These are phyloP conservation scores for Pseudogymnoascus sp. DNA, from an alignment of 2,329 filamentous ascomycete genomes.

Conservation along the genomic window DNA sequence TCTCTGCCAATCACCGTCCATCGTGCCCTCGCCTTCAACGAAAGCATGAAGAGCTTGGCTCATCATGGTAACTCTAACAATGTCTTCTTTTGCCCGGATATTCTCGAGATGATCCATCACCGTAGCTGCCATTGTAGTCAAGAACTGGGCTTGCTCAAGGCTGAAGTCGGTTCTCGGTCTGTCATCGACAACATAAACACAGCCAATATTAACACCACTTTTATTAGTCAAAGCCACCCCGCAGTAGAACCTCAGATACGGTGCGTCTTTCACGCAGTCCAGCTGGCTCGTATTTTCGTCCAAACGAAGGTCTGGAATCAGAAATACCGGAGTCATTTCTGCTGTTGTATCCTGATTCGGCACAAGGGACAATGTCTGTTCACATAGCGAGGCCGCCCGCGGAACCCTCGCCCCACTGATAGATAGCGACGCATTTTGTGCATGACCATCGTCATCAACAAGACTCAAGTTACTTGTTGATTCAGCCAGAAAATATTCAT, in stretches of 20 bases:
- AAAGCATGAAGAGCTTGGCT: background rate
- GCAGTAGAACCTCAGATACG: conserved; percentile 20
- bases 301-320: conserved; percentile 17
- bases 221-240: conserved; percentile 21
- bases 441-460: conserved; percentile 16
- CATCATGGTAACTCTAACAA: conserved; percentile 1
- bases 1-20: conserved; percentile 21
- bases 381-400: conserved; percentile 18
- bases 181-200: conserved; percentile 15
- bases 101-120: background rate
- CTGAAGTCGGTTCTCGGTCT: conserved; percentile 13
- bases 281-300: conserved; percentile 15
- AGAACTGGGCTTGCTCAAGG: background rate
- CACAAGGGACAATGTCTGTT: conserved; percentile 19
- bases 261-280: conserved; percentile 17
- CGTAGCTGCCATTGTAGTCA: background rate
- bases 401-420: conserved; percentile 17
- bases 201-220: conserved; percentile 21
- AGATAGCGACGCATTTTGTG: conserved; percentile 17
- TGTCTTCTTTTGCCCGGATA: background rate
- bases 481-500: conserved; percentile 41
- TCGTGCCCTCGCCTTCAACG: conserved; percentile 15
- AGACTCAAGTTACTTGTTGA: conserved; percentile 35
- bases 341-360: conserved; percentile 11
- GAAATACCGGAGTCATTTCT: conserved; percentile 14